A percentile compares a stretch with the other conserved stretches of the same genome.
Evolutionary conservation across 2,329 filamentous ascomycete species (phyloP).

Genomic region (Colletotrichum plurivorum): DNA sequence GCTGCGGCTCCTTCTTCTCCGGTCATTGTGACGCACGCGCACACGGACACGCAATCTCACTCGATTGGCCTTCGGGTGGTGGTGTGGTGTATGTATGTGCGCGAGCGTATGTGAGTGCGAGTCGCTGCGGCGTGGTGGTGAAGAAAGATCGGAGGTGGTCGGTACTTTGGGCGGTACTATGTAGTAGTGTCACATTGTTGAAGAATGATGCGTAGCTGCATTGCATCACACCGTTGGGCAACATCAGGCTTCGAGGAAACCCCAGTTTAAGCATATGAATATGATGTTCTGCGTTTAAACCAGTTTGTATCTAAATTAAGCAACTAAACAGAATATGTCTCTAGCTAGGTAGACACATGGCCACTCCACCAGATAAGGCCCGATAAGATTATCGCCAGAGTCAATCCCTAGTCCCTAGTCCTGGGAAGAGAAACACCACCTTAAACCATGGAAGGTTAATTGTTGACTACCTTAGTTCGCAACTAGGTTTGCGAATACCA

Average conservation of each 20-base stretch:
- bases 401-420: background rate
- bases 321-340: background rate
- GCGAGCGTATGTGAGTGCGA: background rate
- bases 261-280: background rate
- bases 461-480: background rate
- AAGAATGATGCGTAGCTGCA: conserved; percentile 32
- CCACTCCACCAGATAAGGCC: conserved; percentile 6
- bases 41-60: conserved; percentile 18
- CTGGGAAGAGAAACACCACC: background rate
- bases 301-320: background rate
- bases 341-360: background rate
- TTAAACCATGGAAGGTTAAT: conserved; percentile 22
- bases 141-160: conserved; percentile 28
- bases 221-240: conserved; percentile 15
- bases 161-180: background rate
- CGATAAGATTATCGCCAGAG: conserved; percentile 4
- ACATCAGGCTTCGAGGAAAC: background rate
- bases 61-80: conserved; percentile 1
- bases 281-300: background rate
- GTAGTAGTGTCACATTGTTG: conserved; percentile 35
- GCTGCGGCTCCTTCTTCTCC: conserved; percentile 20
- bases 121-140: conserved; percentile 21
- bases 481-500: conserved; percentile 18
- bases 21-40: conserved; percentile 25
- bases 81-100: conserved; percentile 4